Base-by-base conservation (phyloP, 2,329 filamentous ascomycete species). In the Lecanicillium sp. region DNA sequence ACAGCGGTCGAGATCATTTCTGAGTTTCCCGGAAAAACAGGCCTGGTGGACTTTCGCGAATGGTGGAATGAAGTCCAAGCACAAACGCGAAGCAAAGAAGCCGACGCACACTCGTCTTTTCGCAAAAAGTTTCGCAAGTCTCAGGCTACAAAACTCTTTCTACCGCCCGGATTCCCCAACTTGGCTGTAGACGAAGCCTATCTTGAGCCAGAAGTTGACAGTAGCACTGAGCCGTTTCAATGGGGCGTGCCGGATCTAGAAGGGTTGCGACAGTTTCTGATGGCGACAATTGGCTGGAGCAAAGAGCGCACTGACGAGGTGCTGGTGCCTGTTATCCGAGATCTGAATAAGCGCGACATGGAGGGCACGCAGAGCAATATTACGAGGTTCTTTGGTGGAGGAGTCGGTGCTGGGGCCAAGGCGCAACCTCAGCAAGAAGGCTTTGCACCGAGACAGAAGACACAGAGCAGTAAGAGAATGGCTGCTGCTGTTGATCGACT, bases 291-390 rank as follows among this genome's bases (percentile, higher is more conserved):
- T 49, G 92, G 92, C 0, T 98, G 92, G 92, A 80, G 72, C 39
- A 81, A 84, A 57, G 90, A 96, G 59, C 73, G 88, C 7, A 96
- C 90, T 0, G 92, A 98, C 53, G 92, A 98, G 59, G 85, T 98
- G 3, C 74, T 98, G 2, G 86, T 98, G 2, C 92, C 92, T 0
- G 94, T 98, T 2, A 92, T 98, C 46, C 75, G 81, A 41, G 92
- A 98, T 53, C 94, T 98, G 85, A 96, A 96, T 56, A 76, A 78
- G 4, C 73, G 92, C 29, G 84, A 86, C 47, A 71, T 78, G 19
- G 92, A 96, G 63, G 92, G 92, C 6, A 96, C 90, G 14, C 92
- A 98, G 67, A 81, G 80, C 42, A 98, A 98, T 50, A 95, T 98
- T 48, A 98, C 92, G n/a, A 72, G 80, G 17, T 98, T 81, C 59